Evolutionary conservation across 1,284 basidiomycete genomes (phyloP), one percentile per base, ranked within the genome.

Genomic region (Coniferiporia sulphurascens): DNA sequence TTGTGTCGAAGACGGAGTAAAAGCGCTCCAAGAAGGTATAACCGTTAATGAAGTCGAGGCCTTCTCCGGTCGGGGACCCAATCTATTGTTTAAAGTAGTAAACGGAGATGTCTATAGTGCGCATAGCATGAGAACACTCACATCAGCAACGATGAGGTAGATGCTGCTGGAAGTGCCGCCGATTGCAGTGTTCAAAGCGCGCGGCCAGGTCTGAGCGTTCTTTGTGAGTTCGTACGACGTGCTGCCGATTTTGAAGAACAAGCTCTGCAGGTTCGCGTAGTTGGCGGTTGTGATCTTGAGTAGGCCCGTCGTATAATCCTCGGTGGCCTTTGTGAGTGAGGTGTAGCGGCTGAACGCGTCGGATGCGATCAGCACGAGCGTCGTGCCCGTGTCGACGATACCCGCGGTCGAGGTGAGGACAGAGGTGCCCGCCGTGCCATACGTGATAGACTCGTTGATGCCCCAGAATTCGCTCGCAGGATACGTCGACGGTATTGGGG

Each of bases 381-480:
- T 61, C n/a, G 48, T 56, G 44, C 60, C 61, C 8, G 61, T 55
- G 56, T 58, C 56, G 48, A 52, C 50, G 43, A 48, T 46, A 6
- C 45, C 51, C 4, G 56, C 27, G 10, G 45, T 59, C 7, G 48
- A 52, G 22, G 12, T n/a, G 17, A 56, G 34, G 10, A 56, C 32
- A 9, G 15, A 46, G 17, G 12, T 44, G 15, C 15, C 32, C 19
- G 55, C 54, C 27, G 27, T 27, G 48, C 58, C 61, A 51, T 63
- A 63, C n/a, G 51, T 50, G 48, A 63, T 55, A 27, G 21, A 57
- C 45, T 63, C 59, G 48, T 63, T 48, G 34, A 57, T 48, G 27
- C 54, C 35, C 38, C 27, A 60, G 36, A 22, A 44, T 21, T 55
- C 13, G 19, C 41, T 52, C 19, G 72, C 71, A 6, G 73, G 72